Base-by-base conservation (phyloP, 2,329 filamentous ascomycete species). In the Claviceps spartinae region DNA sequence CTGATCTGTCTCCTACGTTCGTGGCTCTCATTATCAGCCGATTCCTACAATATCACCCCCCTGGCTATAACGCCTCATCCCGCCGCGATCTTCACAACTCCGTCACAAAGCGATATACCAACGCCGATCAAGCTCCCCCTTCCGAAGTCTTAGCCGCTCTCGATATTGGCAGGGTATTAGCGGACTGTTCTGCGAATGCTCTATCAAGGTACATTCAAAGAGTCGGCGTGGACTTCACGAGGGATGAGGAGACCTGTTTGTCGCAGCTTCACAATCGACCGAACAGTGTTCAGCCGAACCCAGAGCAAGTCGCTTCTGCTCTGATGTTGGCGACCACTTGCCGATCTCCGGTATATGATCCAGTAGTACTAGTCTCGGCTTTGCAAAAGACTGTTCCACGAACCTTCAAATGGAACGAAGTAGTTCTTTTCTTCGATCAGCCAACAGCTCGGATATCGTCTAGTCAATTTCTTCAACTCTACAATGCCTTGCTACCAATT, bases 1-100 rank as follows among this genome's bases (percentile, higher is more conserved):
- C 83, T 57, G 83, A 86, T 55, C 67, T 90, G 51, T 75, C 73
- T 11, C 74, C 83, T 34, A 70, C 79, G 43, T 88, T 93, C 63
- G 76, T 96, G 54, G 86, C 86, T 48, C 73, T 83, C 54, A 83
- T 95, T 54, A 75, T 96, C 66, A 88, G 95, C 66, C 86, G 88
- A 59, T 86, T 94, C 60, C 82, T 95, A 51, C 83, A 93, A 67
- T 83, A 90, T 60, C 88, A 90, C 49, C 88, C 89, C 34, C 86
- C 86, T 26, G 88, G 85, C 65, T 94, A 94, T 72, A 87, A 86
- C 61, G 81, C 88, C 51, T 77, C 83, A 50, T 83, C 80, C 53
- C 82, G 86, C 62, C 75, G 83, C 56, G 85, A 89, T 62, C 76
- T 86, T 14, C 75, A 77, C 53, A 76, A 79, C 62, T 85, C 82